phyloP scores from a whole-genome alignment of 208 protist genomes.

The Acanthamoeba castellanii region DNA sequence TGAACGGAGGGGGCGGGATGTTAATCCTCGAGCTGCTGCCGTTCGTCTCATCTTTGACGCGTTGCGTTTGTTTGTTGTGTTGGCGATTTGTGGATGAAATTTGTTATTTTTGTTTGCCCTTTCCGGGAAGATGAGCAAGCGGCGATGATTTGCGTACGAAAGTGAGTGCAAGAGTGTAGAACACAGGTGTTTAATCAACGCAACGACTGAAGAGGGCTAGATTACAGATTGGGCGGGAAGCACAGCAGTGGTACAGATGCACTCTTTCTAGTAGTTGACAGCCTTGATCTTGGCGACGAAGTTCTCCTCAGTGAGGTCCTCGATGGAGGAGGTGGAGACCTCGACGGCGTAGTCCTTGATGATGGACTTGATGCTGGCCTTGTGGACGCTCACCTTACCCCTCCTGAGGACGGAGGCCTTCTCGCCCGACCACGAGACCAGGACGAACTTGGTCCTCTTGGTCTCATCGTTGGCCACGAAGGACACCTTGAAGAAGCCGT shows the following conservation, averaged over 20 bases:
- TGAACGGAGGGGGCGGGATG: too few relatives aligned
- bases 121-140: background rate
- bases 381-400: slow-evolving; percentile 72
- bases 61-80: background rate
- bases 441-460: slow-evolving; percentile 72
- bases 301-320: slow-evolving; percentile 46
- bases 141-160: too few relatives aligned
- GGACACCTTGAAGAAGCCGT: slow-evolving; percentile 66
- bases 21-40: too few relatives aligned
- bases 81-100: background rate
- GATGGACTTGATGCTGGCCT: slow-evolving; percentile 59
- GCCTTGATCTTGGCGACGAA: slow-evolving; percentile 57
- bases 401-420: slow-evolving; percentile 69
- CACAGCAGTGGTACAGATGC: background rate
- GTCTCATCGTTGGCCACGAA: slow-evolving; percentile 66
- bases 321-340: slow-evolving; percentile 4
- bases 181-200: too few relatives aligned
- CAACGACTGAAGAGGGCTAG: background rate
- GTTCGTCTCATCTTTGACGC: background rate
- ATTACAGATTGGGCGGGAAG: background rate
- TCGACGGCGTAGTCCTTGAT: slow-evolving; percentile 66
- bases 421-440: slow-evolving; percentile 63
- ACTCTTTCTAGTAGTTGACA: slow-evolving; percentile 55
- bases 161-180: too few relatives aligned
- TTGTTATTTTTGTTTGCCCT: background rate